Percentiles rank a stretch among this genome's conserved stretches.
Evolutionary conservation across 1,284 basidiomycete genomes (phyloP).

Genomic region (Moesziomyces sp.): DNA sequence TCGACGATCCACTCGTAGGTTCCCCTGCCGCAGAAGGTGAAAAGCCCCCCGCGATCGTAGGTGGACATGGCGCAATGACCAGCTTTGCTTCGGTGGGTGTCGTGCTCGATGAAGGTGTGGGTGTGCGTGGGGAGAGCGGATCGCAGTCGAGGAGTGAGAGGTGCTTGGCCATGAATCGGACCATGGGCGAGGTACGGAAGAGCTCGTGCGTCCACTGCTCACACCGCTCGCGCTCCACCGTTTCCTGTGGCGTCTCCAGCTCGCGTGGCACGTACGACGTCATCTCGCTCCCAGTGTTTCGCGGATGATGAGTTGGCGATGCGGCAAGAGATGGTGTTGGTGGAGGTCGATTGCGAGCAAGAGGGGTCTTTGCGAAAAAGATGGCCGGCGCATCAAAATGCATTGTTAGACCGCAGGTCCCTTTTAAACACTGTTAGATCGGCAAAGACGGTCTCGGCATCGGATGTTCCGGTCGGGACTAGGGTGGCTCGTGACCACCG

Average conservation of each 20-base stretch:
- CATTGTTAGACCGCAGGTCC: too few relatives aligned
- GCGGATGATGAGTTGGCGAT: too few relatives aligned
- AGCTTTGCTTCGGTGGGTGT: conserved; percentile 40
- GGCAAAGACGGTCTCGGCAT: too few relatives aligned
- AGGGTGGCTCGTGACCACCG: too few relatives aligned
- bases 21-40: conserved; percentile 43
- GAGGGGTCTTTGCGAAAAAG: too few relatives aligned
- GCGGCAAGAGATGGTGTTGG: too few relatives aligned
- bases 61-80: conserved; percentile 56
- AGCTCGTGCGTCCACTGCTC: conserved; percentile 64
- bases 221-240: conserved; percentile 37
- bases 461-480: too few relatives aligned
- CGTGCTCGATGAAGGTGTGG: not conserved
- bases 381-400: too few relatives aligned
- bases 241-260: conserved; percentile 44
- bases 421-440: too few relatives aligned
- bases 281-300: conserved; percentile 1
- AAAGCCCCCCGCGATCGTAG: conserved; percentile 61
- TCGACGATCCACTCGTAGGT: conserved; percentile 46
- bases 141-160: conserved; percentile 61
- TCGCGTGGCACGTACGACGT: conserved; percentile 30
- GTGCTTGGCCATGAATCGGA: conserved; percentile 66
- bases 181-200: conserved; percentile 63
- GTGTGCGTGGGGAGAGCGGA: conserved; percentile 31
- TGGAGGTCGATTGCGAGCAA: too few relatives aligned